Evolutionary conservation across 2,329 filamentous ascomycete genomes (phyloP).

Genomic region (Emmonsiellopsis sp.): DNA sequence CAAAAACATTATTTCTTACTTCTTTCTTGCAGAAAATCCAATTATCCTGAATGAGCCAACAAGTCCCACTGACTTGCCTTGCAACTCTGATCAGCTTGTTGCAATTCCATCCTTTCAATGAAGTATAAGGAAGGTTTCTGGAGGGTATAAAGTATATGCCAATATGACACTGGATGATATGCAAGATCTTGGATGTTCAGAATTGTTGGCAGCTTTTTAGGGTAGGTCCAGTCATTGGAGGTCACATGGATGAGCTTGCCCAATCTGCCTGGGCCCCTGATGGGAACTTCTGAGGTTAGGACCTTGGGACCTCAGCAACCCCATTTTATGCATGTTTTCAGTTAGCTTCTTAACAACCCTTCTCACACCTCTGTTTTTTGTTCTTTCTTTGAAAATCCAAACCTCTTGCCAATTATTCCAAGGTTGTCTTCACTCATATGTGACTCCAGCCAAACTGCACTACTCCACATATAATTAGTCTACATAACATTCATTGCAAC

Average conservation of each 20-base stretch:
- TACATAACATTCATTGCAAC: too few relatives aligned
- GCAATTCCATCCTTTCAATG: not conserved
- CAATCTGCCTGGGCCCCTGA: too few relatives aligned
- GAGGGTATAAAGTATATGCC: not conserved
- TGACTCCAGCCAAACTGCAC: too few relatives aligned
- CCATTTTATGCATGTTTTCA: too few relatives aligned
- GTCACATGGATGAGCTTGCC: not conserved
- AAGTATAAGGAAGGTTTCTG: not conserved
- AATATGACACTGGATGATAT: not conserved
- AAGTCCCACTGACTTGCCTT: not conserved
- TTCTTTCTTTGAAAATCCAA: too few relatives aligned
- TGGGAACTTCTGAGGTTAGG: too few relatives aligned
- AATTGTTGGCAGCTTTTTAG: not conserved
- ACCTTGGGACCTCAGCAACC: too few relatives aligned
- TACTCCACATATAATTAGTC: too few relatives aligned
- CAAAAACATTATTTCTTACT: not conserved
- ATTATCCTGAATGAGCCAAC: not conserved
- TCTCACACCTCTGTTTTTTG: too few relatives aligned
- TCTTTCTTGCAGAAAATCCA: not conserved
- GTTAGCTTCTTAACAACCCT: too few relatives aligned
- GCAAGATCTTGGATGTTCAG: not conserved
- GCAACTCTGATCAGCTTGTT: not conserved
- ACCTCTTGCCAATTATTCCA: too few relatives aligned
- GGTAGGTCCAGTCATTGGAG: not conserved
- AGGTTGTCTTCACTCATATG: too few relatives aligned